Base-by-base conservation (phyloP, 768 basidiomycete genomes). In the Cyclocybe aegerita region DNA sequence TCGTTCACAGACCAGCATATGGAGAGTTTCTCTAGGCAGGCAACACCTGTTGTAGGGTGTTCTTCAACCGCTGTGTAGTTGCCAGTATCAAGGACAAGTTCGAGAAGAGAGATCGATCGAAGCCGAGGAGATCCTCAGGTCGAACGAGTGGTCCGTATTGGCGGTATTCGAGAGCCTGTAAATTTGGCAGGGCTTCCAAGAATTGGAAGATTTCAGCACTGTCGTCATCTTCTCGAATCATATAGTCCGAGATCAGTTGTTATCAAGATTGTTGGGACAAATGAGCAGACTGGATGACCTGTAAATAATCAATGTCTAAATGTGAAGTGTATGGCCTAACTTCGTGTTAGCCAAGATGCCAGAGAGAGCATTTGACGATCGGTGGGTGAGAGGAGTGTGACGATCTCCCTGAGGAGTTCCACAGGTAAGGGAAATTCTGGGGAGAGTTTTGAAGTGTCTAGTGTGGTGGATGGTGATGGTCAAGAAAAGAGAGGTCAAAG, bases 351-450 rank as follows among this genome's bases (percentile, higher is more conserved):
- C 11, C 32, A 49, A 29, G 54, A 55, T 6, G 39, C 9, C 9
- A 55, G 40, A 42, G 43, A 55, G 10, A 45, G 39, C 4, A 39
- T 36, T 41, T 15, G 32, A 50, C 39, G 55, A 42, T 53, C 51
- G n/a, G 5, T 7, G 11, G 29, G 15, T 29, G 43, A 45, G 31
- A 53, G 39, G 14, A 23, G 10, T 47, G 10, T n/a, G 31, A 57
- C 7, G 23, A 57, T 57, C 10, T 53, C 44, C 23, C 23, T 35
- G 29, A 53, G 31, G 48, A 56, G 46, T 49, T 54, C 56, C 9
- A 15, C 33, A 17, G 49, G 49, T 4, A 50, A 12, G 0, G 48
- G 36, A 34, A 29, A 43, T 12, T 53, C 23, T 23, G 23, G 23
- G 4, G 23, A 23, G 23, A 4, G 23, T 23, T 23, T 23, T 23